Percentiles rank a stretch among this genome's conserved stretches.
Conservation (phyloP, 352 stramenopile genomes). For the Paralagenidium karlingii region DNA sequence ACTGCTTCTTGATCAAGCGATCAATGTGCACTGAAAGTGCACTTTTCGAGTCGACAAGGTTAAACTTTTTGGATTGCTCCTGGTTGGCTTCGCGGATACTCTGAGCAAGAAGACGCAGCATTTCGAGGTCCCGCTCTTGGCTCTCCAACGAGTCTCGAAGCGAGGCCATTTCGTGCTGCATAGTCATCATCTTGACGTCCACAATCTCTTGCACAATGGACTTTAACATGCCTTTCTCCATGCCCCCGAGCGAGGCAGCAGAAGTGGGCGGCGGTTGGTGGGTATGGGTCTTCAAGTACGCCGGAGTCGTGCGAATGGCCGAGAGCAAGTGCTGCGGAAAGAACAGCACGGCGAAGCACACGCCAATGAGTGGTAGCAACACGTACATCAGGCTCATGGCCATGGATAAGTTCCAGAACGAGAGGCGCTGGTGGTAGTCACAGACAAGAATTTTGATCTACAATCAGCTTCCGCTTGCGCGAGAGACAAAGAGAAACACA, state of each 20-base stretch:
- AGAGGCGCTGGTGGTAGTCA: no score
- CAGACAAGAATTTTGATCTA: no score
- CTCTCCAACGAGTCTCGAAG: slow-evolving; percentile 32
- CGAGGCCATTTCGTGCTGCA: slow-evolving; percentile 37
- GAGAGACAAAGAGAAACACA: no score
- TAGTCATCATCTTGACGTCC: slow-evolving; percentile 39
- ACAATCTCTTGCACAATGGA: slow-evolving; percentile 55
- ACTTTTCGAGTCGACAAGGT: slow-evolving; percentile 31
- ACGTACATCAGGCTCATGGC: slow-evolving; percentile 68
- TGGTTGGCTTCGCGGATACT: slow-evolving; percentile 37
- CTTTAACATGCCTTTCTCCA: slow-evolving; percentile 46
- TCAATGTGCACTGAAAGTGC: slow-evolving; percentile 55
- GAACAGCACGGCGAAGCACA: slow-evolving; percentile 55
- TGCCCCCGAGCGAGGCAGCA: slow-evolving; percentile 8
- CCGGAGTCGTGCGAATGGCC: no score
- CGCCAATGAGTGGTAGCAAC: slow-evolving; percentile 42
- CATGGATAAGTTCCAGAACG: no score
- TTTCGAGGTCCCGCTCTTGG: slow-evolving; percentile 51
- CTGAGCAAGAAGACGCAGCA: slow-evolving; percentile 36
- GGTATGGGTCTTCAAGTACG: no score
- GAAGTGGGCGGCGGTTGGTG: no score
- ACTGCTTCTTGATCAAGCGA: slow-evolving; percentile 42
- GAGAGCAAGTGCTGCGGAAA: slow-evolving; percentile 55
- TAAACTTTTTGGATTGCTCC: slow-evolving; percentile 44
- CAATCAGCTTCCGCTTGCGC: no score